Percentiles rank a stretch among this genome's conserved stretches.
Conservation (phyloP, 495 filamentous ascomycete genomes). For the Aspergillus funiculosus region DNA sequence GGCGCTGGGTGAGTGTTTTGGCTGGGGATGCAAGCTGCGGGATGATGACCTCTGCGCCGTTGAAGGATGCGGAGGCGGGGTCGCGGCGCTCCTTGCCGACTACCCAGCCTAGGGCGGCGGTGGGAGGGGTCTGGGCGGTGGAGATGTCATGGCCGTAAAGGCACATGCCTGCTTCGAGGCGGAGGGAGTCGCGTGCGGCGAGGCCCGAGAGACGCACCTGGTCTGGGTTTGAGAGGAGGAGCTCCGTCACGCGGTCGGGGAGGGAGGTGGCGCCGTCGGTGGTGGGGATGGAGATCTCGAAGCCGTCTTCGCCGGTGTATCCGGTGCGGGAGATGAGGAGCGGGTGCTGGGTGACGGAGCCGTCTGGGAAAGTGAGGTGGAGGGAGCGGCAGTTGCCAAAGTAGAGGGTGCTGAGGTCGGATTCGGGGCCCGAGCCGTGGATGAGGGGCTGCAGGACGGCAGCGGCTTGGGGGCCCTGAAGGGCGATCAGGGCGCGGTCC, state of each 20-base stretch:
- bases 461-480: constrained; percentile 78
- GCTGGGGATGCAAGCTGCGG: constrained; percentile 56
- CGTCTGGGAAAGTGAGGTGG: constrained; percentile 45
- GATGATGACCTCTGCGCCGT: constrained; percentile 69
- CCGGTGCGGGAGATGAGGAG: constrained; percentile 80
- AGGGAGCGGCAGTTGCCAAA: constrained; percentile 69
- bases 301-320: constrained; percentile 97
- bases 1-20: constrained; percentile 64
- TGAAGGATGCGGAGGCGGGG: constrained; percentile 52
- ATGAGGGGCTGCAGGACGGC: constrained; percentile 57
- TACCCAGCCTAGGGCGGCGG: constrained; percentile 79
- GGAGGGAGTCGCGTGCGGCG: constrained; percentile 83
- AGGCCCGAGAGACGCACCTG: constrained; percentile 75
- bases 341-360: constrained; percentile 39
- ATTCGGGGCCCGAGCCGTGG: constrained; percentile 32
- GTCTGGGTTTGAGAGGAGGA: constrained; percentile 59
- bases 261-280: constrained; percentile 31
- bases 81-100: constrained; percentile 69
- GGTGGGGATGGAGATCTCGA: constrained; percentile 82
- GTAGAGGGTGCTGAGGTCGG: constrained; percentile 62
- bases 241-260: constrained; percentile 46
- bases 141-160: constrained; percentile 97
- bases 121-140: constrained; percentile 80
- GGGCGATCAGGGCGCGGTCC: constrained; percentile 64
- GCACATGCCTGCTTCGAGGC: constrained; percentile 96